phyloP scores from a whole-genome alignment of 2,329 filamentous ascomycete species.

The Aspergillus floridensis region DNA sequence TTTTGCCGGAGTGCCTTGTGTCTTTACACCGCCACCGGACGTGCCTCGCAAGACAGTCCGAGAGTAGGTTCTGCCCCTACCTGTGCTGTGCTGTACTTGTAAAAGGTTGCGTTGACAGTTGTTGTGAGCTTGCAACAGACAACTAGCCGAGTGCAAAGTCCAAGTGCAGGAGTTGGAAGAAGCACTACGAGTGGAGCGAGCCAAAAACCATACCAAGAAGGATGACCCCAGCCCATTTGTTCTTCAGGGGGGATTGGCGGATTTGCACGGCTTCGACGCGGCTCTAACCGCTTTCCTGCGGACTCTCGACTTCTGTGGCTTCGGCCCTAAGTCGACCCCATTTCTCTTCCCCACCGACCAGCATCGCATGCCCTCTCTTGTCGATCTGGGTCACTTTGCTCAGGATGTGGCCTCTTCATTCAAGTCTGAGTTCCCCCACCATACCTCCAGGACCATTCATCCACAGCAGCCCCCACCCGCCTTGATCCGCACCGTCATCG shows the following conservation, averaged over 20 bases:
- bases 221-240: not conserved
- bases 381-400: too few species aligned
- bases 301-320: too few species aligned
- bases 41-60: slow-evolving; percentile 20
- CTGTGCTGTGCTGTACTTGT: too few species aligned
- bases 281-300: slow-evolving; percentile 12
- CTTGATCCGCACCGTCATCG: slow-evolving; percentile 17
- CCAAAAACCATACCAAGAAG: not conserved
- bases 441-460: slow-evolving; percentile 1
- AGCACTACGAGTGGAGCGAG: not conserved
- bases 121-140: slow-evolving; percentile 1
- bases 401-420: slow-evolving; percentile 7
- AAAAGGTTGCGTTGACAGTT: too few species aligned
- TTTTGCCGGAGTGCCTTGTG: slow-evolving; percentile 21
- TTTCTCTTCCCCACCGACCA: not conserved
- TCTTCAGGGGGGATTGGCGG: not conserved
- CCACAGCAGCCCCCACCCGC: not conserved
- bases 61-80: slow-evolving; percentile 16
- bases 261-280: slow-evolving; percentile 1
- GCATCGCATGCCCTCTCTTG: too few species aligned
- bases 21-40: slow-evolving; percentile 16
- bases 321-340: not conserved
- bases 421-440: slow-evolving; percentile 3
- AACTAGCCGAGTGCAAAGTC: slow-evolving; percentile 20
- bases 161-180: slow-evolving; percentile 11